Base-by-base conservation (phyloP, 148 eudicot genomes). In the Cornus kousa region DNA sequence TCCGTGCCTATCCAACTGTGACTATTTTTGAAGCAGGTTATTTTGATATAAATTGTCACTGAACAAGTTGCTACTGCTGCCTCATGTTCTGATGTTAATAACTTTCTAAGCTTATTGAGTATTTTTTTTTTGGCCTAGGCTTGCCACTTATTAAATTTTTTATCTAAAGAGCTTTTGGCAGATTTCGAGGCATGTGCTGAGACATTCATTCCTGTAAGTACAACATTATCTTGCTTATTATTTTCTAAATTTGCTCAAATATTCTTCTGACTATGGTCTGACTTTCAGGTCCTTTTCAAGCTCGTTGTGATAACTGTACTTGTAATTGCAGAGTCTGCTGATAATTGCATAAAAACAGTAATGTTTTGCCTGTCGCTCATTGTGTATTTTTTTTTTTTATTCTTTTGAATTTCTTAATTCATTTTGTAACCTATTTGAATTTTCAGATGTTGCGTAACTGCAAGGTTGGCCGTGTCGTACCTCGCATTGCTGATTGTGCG, bases 281-380 rank as follows among this genome's bases (percentile, higher is more conserved):
- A 68, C 73, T 74, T 83, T 73, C 87, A 96, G 99, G 90, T 84
- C 67, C 95, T 96, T 73, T 96, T 96, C 88, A 96, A 96, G 90
- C 99, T 96, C 87, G 97, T 96, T 83, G 99, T 96, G 83, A 96
- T 96, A 88, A 96, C 99, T 23, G 99, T 96, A 65, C 98, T 96
- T 66, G 99, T 96, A 74, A 96, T 96, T 85, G 94, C 93, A 50
- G 99, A 96, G 88, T 96, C 99, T 79, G 98, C 99, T 13, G 98
- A 96, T 89, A 96, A 93, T 85, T 96, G 99, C 91, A 96, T 96
- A 67, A 96, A 96, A 84, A 96, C 98, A 92, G 99, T 96, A 92
- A 74, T 71, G 28, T 74, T 71, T 80, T 23, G 24, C 9, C 2
- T n/a, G 22, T 39, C 59, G 2, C 6, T 76, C 31, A 20, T 67